Base-by-base conservation (phyloP, 2,329 filamentous ascomycete genomes). In the Fusarium sp. region DNA sequence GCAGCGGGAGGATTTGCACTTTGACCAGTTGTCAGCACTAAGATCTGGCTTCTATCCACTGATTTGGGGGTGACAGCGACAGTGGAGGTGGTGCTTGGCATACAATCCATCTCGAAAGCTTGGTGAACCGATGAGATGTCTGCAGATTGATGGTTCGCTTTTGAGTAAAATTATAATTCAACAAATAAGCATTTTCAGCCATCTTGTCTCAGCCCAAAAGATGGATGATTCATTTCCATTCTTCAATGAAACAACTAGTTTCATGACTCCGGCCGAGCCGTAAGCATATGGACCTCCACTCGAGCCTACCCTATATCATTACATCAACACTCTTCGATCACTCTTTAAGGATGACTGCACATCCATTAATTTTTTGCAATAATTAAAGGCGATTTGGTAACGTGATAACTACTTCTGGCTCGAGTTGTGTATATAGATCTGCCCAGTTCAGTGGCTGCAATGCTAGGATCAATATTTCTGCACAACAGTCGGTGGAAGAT, bases 11-110 rank as follows among this genome's bases (percentile, higher is more conserved):
- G 55, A 54, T 54, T 42, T 22, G 14, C 39, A 51, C 61, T 64
- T 40, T 49, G 61, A 64, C 60, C 59, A 58, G 6, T 36, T 59
- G 52, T 52, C 45, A 65, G 52, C 52, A 53, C 53, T 39, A 38
- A 42, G 46, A 17, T 38, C 31, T 15, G 39, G 19, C 5, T 8
- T 10, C 10, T 31, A 57, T 26, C 59, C 59, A 64, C 45, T 36
- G 42, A 24, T 19, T 28, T 49, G 14, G 36, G 17, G 38, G 36
- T 33, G 22, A 26, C 46, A 36, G 34, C 11, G 40, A 24, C 40
- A 24, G 40, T 24, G 21, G 40, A 42, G 40, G 40, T 24, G 17
- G 28, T 13, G 28, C 54, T 43, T 28, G 43, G 40, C 56, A 43
- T 8, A 38, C 7, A 22, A 31, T 53, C 19, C 19, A 19, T 7